Conservation (phyloP, 768 basidiomycete genomes). For the Solioccasus polychromus region DNA sequence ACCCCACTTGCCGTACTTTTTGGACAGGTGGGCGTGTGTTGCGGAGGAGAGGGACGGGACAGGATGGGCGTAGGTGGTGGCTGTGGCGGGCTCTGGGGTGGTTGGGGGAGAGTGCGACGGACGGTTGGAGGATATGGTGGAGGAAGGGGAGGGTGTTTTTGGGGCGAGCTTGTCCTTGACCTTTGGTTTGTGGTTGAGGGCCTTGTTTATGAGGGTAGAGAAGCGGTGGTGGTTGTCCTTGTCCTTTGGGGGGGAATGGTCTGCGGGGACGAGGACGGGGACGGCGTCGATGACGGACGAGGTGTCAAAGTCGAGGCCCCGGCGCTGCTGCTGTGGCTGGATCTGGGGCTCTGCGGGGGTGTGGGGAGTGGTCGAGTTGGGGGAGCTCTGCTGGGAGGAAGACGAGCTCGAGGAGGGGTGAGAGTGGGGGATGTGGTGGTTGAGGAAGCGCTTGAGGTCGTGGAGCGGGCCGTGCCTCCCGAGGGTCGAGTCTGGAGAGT, state of each 20-base stretch:
- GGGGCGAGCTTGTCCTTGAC: conserved; percentile 10
- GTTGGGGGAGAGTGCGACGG: conserved; percentile 27
- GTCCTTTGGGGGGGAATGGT: conserved; percentile 20
- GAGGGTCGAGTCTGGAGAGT: conserved; percentile 17
- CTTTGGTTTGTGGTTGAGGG: conserved; percentile 30
- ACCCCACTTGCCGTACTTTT: conserved; percentile 99
- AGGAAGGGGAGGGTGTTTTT: conserved; percentile 35
- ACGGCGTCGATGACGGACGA: conserved; percentile 31
- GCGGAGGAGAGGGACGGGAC: conserved; percentile 71
- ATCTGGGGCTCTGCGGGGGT: conserved; percentile 32
- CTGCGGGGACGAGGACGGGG: conserved; percentile 21
- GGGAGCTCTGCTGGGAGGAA: conserved; percentile 28
- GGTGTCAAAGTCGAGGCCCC: conserved; percentile 37
- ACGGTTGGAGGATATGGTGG: conserved; percentile 24
- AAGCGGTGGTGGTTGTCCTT: conserved; percentile 29
- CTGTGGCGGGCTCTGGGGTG: conserved; percentile 20
- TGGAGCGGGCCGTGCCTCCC: conserved; percentile 69
- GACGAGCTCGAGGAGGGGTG: conserved; percentile 20
- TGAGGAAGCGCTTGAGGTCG: conserved; percentile 93
- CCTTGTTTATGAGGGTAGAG: conserved; percentile 33
- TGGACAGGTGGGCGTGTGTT: conserved; percentile 88
- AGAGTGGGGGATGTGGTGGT: conserved; percentile 72
- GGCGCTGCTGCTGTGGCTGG: conserved; percentile 33
- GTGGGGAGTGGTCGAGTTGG: conserved; percentile 22
- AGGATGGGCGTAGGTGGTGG: conserved; percentile 31